Evolutionary conservation across 2,329 filamentous ascomycete genomes (phyloP).

Genomic region (Epichloe amarillans): DNA sequence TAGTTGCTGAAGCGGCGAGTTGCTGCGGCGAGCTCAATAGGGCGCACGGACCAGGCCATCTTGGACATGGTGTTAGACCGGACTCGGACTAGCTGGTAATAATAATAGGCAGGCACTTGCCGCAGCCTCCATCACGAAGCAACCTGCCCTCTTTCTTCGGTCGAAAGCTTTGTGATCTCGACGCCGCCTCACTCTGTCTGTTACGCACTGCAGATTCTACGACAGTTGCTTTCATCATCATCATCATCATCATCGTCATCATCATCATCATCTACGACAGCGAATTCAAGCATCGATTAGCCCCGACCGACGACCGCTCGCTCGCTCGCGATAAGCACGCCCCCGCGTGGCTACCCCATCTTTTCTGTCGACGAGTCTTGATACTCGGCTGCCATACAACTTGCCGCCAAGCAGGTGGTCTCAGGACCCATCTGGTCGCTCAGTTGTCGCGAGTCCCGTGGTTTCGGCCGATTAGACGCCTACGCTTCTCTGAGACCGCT

Average conservation of each 20-base stretch:
- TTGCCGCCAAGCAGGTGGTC: neutral
- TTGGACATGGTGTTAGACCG: neutral
- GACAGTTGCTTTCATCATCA: neutral
- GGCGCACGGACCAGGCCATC: neutral
- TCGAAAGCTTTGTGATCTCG: neutral
- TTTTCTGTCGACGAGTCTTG: neutral
- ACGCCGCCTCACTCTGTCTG: neutral
- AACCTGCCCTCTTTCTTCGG: neutral
- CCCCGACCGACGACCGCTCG: neutral
- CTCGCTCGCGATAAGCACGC: neutral
- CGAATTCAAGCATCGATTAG: neutral
- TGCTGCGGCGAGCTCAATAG: neutral
- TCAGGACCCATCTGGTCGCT: neutral
- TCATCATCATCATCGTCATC: neutral
- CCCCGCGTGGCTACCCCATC: neutral
- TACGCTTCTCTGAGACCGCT: neutral
- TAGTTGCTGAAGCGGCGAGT: slow-evolving; percentile 5
- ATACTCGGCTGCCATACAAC: neutral
- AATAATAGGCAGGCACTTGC: neutral
- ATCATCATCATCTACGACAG: neutral
- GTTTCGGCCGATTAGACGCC: neutral
- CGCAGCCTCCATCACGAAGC: neutral
- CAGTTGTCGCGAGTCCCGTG: neutral
- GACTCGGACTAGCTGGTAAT: no score
- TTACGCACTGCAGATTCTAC: neutral